These are phyloP conservation scores for Takashimella koratensis DNA, from an alignment of 1,284 basidiomycete species.

Conservation along the genomic window DNA sequence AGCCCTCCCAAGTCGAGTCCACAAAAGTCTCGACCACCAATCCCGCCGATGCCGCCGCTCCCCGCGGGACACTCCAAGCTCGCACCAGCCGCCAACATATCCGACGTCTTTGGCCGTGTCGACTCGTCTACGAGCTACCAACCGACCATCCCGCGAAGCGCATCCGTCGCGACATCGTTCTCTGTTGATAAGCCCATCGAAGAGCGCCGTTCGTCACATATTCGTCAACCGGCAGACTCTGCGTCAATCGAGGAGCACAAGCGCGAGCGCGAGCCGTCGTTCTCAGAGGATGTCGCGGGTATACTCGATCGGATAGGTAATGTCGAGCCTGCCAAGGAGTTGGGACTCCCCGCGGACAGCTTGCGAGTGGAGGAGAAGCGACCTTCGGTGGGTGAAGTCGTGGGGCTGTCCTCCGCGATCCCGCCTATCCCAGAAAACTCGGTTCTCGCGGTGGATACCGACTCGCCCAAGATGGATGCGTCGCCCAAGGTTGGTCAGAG, in stretches of 20 bases:
- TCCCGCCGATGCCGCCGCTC: background rate
- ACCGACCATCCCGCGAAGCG: background rate
- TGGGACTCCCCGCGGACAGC: slow-evolving; percentile 35
- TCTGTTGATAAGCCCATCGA: background rate
- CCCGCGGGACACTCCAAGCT: background rate
- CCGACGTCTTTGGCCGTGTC: background rate
- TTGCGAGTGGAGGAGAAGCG: slow-evolving; percentile 8
- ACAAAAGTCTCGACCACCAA: background rate
- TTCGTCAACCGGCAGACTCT: slow-evolving; percentile 26
- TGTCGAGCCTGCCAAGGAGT: slow-evolving; percentile 28
- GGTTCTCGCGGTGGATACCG: background rate
- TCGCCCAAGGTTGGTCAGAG: background rate
- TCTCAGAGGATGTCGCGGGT: slow-evolving; percentile 42
- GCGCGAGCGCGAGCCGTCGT: slow-evolving; percentile 15
- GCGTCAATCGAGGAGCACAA: background rate
- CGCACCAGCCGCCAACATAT: background rate
- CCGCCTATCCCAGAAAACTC: slow-evolving; percentile 4
- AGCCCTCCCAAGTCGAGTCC: no score
- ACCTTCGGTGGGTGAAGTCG: background rate
- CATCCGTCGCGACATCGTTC: background rate
- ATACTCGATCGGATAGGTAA: slow-evolving; percentile 37
- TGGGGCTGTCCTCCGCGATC: background rate
- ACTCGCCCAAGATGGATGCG: slow-evolving; percentile 5
- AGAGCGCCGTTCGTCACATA: slow-evolving; percentile 7
- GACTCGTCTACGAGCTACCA: background rate